Conservation (phyloP, 2,329 filamentous ascomycete genomes). For the Botrytis galanthina region DNA sequence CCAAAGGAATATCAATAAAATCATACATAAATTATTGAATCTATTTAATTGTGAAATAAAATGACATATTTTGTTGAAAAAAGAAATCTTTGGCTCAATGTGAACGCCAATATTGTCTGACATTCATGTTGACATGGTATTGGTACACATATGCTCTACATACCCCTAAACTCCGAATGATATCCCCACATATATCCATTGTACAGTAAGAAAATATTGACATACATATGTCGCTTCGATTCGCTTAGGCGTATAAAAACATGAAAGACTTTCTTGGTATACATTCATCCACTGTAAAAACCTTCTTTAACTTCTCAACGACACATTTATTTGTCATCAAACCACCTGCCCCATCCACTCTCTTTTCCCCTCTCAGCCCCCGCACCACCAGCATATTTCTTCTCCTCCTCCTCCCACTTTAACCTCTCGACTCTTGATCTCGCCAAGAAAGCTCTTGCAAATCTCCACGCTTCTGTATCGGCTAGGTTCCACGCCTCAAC, state of each 20-base stretch:
- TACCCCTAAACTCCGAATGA: neutral
- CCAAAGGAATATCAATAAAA: neutral
- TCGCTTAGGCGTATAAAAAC: neutral
- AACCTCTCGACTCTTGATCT: constrained; percentile 60
- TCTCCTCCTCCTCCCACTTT: constrained; percentile 70
- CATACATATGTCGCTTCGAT: neutral
- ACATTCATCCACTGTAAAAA: neutral
- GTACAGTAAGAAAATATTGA: neutral
- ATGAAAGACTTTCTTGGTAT: neutral
- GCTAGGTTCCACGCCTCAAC: constrained; percentile 68
- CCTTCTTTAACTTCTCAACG: neutral
- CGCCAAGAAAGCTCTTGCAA: constrained; percentile 66
- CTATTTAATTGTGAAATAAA: neutral
- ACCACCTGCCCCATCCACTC: constrained; percentile 36
- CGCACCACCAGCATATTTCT: constrained; percentile 60
- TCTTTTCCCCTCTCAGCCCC: constrained; percentile 41
- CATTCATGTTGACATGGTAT: neutral
- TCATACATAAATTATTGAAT: constrained; percentile 11
- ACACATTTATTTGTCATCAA: constrained; percentile 29
- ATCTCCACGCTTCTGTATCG: constrained; percentile 76
- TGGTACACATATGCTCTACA: neutral
- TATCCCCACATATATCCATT: neutral
- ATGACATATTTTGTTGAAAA: neutral
- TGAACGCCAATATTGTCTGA: neutral
- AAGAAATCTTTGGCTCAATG: neutral